phyloP scores from a whole-genome alignment of 2,329 filamentous ascomycete species.

The Lasiodiplodia gonubiensis region DNA sequence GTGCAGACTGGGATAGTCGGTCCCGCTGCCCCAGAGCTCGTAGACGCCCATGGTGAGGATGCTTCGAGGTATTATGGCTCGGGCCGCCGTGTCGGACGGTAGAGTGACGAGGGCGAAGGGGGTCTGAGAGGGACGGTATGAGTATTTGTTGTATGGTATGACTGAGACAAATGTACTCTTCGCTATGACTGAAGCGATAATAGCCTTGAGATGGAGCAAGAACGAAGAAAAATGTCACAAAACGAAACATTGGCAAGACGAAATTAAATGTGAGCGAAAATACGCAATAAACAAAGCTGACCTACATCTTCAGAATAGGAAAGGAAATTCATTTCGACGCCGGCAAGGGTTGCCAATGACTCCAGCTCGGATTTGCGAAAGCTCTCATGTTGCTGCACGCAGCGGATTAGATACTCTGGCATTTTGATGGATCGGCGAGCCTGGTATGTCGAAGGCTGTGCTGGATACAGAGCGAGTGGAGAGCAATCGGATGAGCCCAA shows the following conservation, averaged over 20 bases:
- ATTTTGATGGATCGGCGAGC: neutral
- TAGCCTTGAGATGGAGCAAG: neutral
- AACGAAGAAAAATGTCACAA: neutral
- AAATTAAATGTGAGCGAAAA: conserved; percentile 26
- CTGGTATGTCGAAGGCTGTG: neutral
- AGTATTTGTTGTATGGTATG: neutral
- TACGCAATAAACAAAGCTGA: conserved; percentile 32
- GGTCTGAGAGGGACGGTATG: conserved; percentile 60
- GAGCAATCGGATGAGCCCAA: neutral
- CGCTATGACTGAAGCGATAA: neutral
- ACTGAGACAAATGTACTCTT: neutral
- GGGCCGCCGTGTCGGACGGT: conserved; percentile 66
- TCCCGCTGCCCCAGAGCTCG: conserved; percentile 83
- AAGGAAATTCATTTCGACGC: conserved; percentile 73
- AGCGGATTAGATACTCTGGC: conserved; percentile 81
- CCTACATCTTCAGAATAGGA: conserved; percentile 76
- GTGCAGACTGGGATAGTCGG: conserved; percentile 72
- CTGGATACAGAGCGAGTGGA: neutral
- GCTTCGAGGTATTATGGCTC: conserved; percentile 72
- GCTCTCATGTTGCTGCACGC: conserved; percentile 87
- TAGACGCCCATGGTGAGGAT: conserved; percentile 84
- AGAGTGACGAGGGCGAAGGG: conserved; percentile 83
- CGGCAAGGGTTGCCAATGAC: conserved; percentile 73
- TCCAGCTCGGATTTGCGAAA: conserved; percentile 86
- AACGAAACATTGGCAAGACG: neutral